phyloP scores from a whole-genome alignment of 2,329 filamentous ascomycete genomes.

The Cladosporium cucumerinum region DNA sequence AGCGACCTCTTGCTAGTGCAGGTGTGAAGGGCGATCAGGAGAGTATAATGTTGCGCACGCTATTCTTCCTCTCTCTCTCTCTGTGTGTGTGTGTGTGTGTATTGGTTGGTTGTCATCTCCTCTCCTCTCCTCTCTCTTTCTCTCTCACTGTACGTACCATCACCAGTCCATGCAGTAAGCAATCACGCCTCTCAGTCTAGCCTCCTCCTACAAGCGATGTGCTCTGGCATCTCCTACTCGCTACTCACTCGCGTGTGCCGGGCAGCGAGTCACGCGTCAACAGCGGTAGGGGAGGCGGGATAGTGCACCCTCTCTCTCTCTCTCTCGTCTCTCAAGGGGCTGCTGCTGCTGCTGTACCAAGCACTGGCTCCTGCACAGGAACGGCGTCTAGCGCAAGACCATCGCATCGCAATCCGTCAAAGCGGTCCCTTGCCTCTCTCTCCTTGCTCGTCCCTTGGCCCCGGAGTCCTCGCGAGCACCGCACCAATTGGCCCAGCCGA shows the following conservation, averaged over 20 bases:
- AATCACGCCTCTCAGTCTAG: not conserved
- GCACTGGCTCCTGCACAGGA: slow-evolving; percentile 1
- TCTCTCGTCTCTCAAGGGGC: not conserved
- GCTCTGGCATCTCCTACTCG: not conserved
- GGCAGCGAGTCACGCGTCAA: not conserved
- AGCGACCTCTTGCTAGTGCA: not conserved
- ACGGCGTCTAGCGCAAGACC: slow-evolving; percentile 6
- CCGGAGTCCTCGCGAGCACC: not conserved
- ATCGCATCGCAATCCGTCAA: slow-evolving; percentile 6
- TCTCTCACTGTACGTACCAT: not conserved
- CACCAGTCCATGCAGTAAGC: not conserved
- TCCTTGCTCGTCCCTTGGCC: not conserved
- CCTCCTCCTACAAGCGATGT: not conserved
- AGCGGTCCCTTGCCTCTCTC: not conserved
- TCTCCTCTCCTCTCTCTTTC: too few relatives aligned
- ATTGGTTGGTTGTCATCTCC: not conserved
- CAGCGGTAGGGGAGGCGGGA: slow-evolving; percentile 10
- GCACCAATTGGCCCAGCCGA: not conserved
- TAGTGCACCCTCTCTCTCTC: not conserved
- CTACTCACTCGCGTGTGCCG: not conserved
- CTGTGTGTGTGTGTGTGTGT: not conserved
- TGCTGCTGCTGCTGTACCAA: slow-evolving; percentile 1
- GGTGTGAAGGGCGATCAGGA: slow-evolving; percentile 3
- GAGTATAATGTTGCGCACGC: not conserved
- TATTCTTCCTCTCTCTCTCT: too few relatives aligned